Conservation (phyloP, 768 basidiomycete species). For the Leccinum olivaceopallidum region DNA sequence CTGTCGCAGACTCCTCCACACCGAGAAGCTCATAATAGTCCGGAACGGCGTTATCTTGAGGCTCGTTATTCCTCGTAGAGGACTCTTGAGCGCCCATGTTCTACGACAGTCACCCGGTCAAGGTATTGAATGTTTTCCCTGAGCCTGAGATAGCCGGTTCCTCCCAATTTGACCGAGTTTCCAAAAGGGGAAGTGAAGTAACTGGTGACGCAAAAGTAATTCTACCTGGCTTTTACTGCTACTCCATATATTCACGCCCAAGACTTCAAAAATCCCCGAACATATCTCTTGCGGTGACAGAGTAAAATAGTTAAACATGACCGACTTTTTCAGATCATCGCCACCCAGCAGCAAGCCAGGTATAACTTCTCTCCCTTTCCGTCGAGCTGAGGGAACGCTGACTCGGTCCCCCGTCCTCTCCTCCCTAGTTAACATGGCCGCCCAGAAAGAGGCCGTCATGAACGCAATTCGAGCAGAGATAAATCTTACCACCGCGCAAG, state of each 20-base stretch:
- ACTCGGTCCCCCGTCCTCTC: not conserved
- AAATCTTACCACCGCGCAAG: constrained; percentile 73
- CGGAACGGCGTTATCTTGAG: constrained; percentile 31
- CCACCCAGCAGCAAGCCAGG: constrained; percentile 30
- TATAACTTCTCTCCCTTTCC: not conserved
- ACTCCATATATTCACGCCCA: not conserved
- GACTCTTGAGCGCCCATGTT: constrained; percentile 75
- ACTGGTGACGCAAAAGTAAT: not conserved
- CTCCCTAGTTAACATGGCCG: constrained; percentile 39
- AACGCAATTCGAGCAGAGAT: constrained; percentile 67
- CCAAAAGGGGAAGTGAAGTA: constrained; percentile 17
- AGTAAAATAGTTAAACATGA: constrained; percentile 35
- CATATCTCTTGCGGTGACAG: not conserved
- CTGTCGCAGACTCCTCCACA: constrained; percentile 77
- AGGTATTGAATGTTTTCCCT: not conserved
- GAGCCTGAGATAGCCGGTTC: too few relatives aligned
- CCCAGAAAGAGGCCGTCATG: constrained; percentile 52
- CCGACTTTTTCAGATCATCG: constrained; percentile 53
- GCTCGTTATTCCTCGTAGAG: constrained; percentile 37
- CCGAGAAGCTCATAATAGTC: constrained; percentile 86
- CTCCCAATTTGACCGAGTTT: not conserved
- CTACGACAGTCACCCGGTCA: not conserved
- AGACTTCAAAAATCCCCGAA: not conserved
- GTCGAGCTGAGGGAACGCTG: not conserved
- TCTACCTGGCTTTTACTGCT: not conserved